Evolutionary conservation across 148 eudicot genomes (phyloP).

Genomic region (Camellia japonica): DNA sequence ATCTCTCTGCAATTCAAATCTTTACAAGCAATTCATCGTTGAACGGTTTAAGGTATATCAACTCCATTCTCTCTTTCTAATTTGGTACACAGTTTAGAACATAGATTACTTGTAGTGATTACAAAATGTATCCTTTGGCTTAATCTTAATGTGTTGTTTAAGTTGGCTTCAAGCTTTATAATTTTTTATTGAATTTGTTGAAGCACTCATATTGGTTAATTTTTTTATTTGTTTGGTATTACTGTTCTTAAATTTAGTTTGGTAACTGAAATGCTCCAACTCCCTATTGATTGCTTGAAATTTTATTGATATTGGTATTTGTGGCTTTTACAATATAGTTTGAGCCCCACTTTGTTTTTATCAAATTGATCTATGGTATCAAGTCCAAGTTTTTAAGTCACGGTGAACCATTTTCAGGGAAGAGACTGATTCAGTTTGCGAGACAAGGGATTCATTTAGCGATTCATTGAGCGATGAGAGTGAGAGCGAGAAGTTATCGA

Average conservation of each 20-base stretch:
- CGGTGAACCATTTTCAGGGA: slow-evolving; percentile 41
- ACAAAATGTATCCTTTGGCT: neutral
- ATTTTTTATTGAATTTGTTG: neutral
- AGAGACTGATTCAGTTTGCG: slow-evolving; percentile 60
- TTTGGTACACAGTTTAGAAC: neutral
- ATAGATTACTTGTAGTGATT: neutral
- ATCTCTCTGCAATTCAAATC: slow-evolving; percentile 88
- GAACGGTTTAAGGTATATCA: slow-evolving; percentile 56
- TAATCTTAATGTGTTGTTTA: neutral
- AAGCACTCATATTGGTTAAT: neutral
- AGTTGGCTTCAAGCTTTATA: neutral
- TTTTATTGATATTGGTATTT: neutral
- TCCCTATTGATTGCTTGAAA: neutral
- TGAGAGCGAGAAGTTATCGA: slow-evolving; percentile 74
- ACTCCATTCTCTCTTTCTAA: neutral
- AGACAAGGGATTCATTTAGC: slow-evolving; percentile 80
- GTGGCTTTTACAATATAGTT: neutral
- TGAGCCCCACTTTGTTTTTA: neutral
- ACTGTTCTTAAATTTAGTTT: neutral
- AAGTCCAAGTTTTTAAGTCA: neutral
- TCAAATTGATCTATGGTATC: neutral
- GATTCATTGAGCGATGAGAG: slow-evolving; percentile 95
- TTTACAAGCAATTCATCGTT: slow-evolving; percentile 69
- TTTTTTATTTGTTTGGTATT: neutral
- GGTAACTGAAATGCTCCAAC: neutral